phyloP scores from a whole-genome alignment of 176 grass and related monocot genomes.

The Zoysia japonica region DNA sequence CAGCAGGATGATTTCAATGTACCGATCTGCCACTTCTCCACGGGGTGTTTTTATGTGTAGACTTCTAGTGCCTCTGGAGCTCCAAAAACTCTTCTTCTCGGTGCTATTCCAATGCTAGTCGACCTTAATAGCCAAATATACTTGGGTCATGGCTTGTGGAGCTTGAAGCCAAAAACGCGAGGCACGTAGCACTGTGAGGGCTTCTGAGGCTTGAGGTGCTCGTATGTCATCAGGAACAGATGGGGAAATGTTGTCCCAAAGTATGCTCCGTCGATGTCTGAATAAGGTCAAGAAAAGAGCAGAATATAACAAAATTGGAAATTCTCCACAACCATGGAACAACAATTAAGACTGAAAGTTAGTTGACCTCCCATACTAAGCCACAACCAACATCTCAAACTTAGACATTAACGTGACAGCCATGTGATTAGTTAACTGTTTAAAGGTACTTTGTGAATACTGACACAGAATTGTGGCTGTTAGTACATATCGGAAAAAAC shows the following conservation, averaged over 20 bases:
- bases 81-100: background rate
- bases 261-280: slow-evolving; percentile 67
- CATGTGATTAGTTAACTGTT: background rate
- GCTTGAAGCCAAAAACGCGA: slow-evolving; percentile 67
- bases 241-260: slow-evolving; percentile 74
- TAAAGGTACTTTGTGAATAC: background rate
- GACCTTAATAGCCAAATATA: slow-evolving; percentile 36
- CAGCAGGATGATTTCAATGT: background rate
- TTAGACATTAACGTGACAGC: background rate
- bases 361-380: background rate
- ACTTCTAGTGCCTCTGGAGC: slow-evolving; percentile 17
- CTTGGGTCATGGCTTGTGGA: slow-evolving; percentile 53
- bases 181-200: slow-evolving; percentile 52
- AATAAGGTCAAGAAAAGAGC: slow-evolving; percentile 59
- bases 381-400: background rate
- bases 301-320: slow-evolving; percentile 57
- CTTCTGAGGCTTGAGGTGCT: slow-evolving; percentile 72
- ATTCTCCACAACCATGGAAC: slow-evolving; percentile 1
- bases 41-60: background rate
- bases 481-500: too few relatives aligned
- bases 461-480: too few relatives aligned
- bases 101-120: too few relatives aligned
- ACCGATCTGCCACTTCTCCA: background rate
- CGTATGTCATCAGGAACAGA: slow-evolving; percentile 69
- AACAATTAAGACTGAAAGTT: background rate